These are phyloP conservation scores for Ogataea angusta DNA, from an alignment of 805 yeast species.

Conservation along the genomic window DNA sequence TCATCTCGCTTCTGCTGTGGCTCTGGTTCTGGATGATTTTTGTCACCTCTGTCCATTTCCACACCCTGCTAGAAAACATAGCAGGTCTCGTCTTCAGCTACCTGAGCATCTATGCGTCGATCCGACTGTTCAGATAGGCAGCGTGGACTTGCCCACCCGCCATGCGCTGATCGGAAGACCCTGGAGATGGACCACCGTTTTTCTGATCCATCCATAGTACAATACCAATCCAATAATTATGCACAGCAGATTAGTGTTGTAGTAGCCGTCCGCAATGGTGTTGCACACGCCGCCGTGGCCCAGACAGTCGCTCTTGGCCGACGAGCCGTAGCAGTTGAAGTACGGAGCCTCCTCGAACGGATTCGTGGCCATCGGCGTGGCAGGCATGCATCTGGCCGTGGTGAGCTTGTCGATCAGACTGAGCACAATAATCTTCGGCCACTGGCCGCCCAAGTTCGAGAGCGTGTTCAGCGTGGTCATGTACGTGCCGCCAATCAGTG, in stretches of 20 bases:
- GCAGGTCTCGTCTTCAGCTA: conserved; percentile 67
- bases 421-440: conserved; percentile 88
- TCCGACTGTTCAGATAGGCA: conserved; percentile 12
- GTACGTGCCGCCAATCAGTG: conserved; percentile 93
- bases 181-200: conserved; percentile 63
- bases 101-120: conserved; percentile 37
- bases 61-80: conserved; percentile 70
- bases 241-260: conserved; percentile 71
- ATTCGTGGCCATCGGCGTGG: conserved; percentile 13
- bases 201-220: conserved; percentile 63
- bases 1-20: conserved; percentile 34
- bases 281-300: conserved; percentile 53
- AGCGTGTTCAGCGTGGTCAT: conserved; percentile 95
- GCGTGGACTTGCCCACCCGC: conserved; percentile 48
- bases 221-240: conserved; percentile 60
- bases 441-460: conserved; percentile 92
- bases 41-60: conserved; percentile 83
- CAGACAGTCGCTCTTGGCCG: conserved; percentile 47
- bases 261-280: conserved; percentile 75
- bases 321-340: conserved; percentile 30
- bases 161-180: conserved; percentile 70
- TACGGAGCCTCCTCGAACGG: conserved; percentile 25
- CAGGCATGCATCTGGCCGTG: conserved; percentile 51
- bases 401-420: conserved; percentile 80
- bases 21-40: conserved; percentile 88